Evolutionary conservation across 371 early-diverging fungal species (phyloP), one percentile per base, ranked within the genome.

Genomic region (Mucor racemosus): DNA sequence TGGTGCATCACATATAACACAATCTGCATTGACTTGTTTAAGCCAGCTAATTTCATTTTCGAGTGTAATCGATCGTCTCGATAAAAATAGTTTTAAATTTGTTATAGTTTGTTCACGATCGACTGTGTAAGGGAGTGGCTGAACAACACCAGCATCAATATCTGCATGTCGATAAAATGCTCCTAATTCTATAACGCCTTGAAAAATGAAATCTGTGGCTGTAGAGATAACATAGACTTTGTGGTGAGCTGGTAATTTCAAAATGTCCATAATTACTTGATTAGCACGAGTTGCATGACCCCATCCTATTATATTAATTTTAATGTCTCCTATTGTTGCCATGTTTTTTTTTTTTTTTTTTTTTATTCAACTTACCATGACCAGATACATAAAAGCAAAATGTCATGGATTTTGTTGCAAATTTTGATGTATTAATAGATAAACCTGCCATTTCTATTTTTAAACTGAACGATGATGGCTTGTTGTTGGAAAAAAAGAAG

Each of bases 341-440:
- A 53, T 36, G 15, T n/a, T 50, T 38, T 46, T 33, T 41, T n/a
- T 46, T 17, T 33, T 53, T 10, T 48, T 17, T 39, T 46, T 40
- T 59, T 10, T 10, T 11, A 19, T 36, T 17, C 7, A 9, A 10
- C 21, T 70, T 83, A 88, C 87, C 88, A 67, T 88, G 88, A 21
- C 90, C 90, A 68, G 88, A 88, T n/a, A 90, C 86, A 66, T 90
- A 90, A 57, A 86, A 88, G 53, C 88, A 86, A 71, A 88, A 88
- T 13, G 78, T 78, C 64, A 82, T 75, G 15, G 85, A 60, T 62
- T 71, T 66, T 41, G 31, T 64, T 14, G 65, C 11, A 41, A 46
- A 64, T 46, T 50, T 63, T 7, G 48, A 34, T 26, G 62, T 65
- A 26, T 76, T 60, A 26, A 71, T 67, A n/a, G 76, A 71, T 57